Evolutionary conservation across 495 filamentous ascomycete genomes (phyloP).

Genomic region (Xylaria curta): DNA sequence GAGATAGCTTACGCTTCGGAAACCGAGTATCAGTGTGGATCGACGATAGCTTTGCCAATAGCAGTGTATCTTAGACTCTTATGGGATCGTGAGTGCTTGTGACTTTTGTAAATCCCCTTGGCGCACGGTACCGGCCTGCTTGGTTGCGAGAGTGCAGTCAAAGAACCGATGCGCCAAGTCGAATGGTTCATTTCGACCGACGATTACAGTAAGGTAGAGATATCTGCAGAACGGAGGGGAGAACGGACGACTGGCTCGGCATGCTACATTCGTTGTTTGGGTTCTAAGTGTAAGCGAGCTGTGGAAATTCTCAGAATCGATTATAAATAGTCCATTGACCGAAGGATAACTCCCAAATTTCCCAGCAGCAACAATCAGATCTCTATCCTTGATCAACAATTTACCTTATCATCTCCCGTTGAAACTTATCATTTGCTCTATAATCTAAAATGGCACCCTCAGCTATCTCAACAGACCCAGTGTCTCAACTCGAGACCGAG

Average conservation of each 20-base stretch:
- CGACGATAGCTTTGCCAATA: conserved; percentile 13
- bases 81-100: conserved; percentile 25
- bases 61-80: background rate
- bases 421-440: background rate
- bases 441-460: conserved; percentile 33
- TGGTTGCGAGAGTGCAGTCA: conserved; percentile 23
- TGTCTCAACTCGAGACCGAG: conserved; percentile 31
- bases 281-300: background rate
- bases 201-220: conserved; percentile 30
- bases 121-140: conserved; percentile 14
- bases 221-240: background rate
- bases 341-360: background rate
- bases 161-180: conserved; percentile 40
- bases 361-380: background rate
- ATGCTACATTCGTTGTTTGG: background rate
- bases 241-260: conserved; percentile 11
- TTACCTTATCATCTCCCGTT: background rate
- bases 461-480: conserved; percentile 24
- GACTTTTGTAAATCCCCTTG: conserved; percentile 23
- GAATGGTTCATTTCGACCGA: conserved; percentile 31
- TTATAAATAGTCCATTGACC: conserved; percentile 22
- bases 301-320: background rate
- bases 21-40: conserved; percentile 20
- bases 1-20: conserved; percentile 10
- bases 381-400: background rate